Evolutionary conservation across 768 basidiomycete genomes (phyloP), one percentile per base, ranked within the genome.

Genomic region (Boletus reticuloceps): DNA sequence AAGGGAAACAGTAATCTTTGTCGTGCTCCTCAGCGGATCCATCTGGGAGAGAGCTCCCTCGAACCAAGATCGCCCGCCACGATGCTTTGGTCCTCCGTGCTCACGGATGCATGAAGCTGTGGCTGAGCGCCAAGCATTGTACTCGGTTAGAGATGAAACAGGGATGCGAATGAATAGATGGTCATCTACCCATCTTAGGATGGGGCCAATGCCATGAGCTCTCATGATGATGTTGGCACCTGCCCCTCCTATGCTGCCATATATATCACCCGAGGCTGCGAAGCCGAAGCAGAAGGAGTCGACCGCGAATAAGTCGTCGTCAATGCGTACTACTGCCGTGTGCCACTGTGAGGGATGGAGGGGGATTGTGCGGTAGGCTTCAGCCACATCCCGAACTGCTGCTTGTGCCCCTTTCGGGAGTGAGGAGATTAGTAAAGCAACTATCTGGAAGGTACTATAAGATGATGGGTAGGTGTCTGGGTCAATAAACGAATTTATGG

Each of bases 401-500:
- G 27, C 27, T 14, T 50, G 2, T 1, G 49, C 20, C 1, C 36
- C 43, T 0, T 13, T 25, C 14, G 36, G 43, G 0, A 52, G 36
- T 0, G 2, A 1, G 0, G 43, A 36, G 1, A 52, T 46, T 9
- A 52, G 9, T 1, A 38, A 9, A 0, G 20, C 14, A 2, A 48
- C 36, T 7, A 55, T 55, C 0, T 12, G 4, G 11, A 57, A 53
- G 0, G 39, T 50, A 20, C 50, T 56, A 2, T 32, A 55, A 0
- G 17, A n/a, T 1, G 51, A 4, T 0, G 48, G 44, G n/a, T 22
- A 53, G 46, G 43, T 3, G 19, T 64, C 43, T 0, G 72, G 49
- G 36, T 74, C 45, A 9, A 80, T 72, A 5, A 40, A 17, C 0
- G 55, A 56, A 32, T 78, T 78, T 20, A 78, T 70, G 0, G 75